A percentile compares a stretch with the other conserved stretches of the same genome.
Conservation (phyloP, 2,329 filamentous ascomycete species). For the Paramyrothecium roridum region DNA sequence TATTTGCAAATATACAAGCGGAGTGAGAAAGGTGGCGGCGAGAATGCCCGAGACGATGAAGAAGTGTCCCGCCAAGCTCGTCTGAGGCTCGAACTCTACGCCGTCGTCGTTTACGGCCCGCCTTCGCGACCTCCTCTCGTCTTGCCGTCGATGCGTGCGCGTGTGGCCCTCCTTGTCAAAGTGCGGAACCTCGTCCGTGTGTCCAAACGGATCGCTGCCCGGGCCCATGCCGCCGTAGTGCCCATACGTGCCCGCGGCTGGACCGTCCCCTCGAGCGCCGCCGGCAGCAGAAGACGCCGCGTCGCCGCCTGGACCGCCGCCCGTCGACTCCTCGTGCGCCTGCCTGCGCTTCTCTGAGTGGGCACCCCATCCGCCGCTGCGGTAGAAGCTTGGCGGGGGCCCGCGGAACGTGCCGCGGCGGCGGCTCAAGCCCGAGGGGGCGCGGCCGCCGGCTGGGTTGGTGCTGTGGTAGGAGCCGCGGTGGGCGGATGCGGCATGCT, state of each 20-base stretch:
- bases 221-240: slow-evolving; percentile 52
- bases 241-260: not conserved
- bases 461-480: slow-evolving; percentile 53
- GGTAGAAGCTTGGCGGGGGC: slow-evolving; percentile 86
- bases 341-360: slow-evolving; percentile 57
- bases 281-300: slow-evolving; percentile 13
- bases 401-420: slow-evolving; percentile 75
- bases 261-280: not conserved
- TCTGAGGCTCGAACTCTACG: slow-evolving; percentile 37
- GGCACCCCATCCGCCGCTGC: slow-evolving; percentile 72
- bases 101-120: slow-evolving; percentile 35
- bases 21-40: slow-evolving; percentile 41
- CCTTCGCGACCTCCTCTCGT: slow-evolving; percentile 37
- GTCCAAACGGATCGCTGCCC: slow-evolving; percentile 47
- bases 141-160: slow-evolving; percentile 66
- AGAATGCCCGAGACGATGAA: slow-evolving; percentile 47
- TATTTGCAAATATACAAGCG: slow-evolving; percentile 36
- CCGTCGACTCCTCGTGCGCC: slow-evolving; percentile 44
- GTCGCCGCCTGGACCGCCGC: slow-evolving; percentile 21
- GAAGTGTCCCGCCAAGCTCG: slow-evolving; percentile 42
- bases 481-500: slow-evolving; percentile 20
- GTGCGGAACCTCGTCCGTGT: slow-evolving; percentile 61
- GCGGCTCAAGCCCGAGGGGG: slow-evolving; percentile 76
- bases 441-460: slow-evolving; percentile 67
- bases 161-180: slow-evolving; percentile 75